Conservation (phyloP, 116 monocot genomes). For the Phalaenopsis hybrid region DNA sequence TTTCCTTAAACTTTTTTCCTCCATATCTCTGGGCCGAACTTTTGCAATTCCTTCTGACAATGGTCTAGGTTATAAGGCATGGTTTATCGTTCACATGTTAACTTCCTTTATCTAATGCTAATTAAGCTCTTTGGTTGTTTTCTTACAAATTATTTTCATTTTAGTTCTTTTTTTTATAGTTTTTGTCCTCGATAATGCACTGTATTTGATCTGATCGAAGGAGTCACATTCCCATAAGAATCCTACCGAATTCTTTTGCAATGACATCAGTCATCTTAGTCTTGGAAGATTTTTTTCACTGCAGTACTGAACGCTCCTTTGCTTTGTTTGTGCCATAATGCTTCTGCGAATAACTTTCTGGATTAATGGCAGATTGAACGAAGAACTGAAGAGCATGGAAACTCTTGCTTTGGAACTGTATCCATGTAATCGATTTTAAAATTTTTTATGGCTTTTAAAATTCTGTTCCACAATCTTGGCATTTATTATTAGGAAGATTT, state of each 20-base stretch:
- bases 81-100: too few relatives aligned
- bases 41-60: too few relatives aligned
- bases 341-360: constrained; percentile 12
- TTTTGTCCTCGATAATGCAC: too few relatives aligned
- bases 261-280: neutral
- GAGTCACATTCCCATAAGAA: neutral
- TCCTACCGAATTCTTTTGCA: neutral
- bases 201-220: neutral
- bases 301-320: too few relatives aligned
- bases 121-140: neutral
- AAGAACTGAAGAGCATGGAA: constrained; percentile 91
- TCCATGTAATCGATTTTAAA: constrained; percentile 34
- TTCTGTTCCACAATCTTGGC: neutral
- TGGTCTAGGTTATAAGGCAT: too few relatives aligned
- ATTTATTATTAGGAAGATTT: neutral
- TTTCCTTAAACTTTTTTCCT: too few relatives aligned
- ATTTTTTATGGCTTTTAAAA: neutral
- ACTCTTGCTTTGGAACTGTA: constrained; percentile 84
- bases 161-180: too few relatives aligned
- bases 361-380: constrained; percentile 62
- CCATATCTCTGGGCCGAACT: too few relatives aligned
- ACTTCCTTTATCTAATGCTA: too few relatives aligned
- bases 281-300: too few relatives aligned
- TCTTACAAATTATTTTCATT: neutral
- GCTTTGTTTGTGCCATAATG: neutral